Percentiles rank a stretch among this genome's conserved stretches.
Evolutionary conservation across 768 basidiomycete genomes (phyloP).

Genomic region (Pleurotus cornucopiae): DNA sequence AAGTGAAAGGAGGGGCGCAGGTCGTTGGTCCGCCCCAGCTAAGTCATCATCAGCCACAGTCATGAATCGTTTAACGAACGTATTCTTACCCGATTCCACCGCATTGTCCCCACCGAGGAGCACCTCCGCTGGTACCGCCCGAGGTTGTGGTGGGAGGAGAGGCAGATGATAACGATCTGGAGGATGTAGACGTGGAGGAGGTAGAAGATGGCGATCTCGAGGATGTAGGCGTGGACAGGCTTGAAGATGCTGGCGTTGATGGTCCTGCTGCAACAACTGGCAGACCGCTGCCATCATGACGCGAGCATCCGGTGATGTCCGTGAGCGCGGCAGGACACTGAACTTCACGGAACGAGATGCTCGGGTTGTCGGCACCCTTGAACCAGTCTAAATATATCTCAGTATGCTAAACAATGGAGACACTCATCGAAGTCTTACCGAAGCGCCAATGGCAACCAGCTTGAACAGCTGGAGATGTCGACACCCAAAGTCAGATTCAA

Average conservation of each 20-base stretch:
- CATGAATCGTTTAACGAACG: no score
- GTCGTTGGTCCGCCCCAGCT: background rate
- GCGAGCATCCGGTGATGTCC: conserved; percentile 3
- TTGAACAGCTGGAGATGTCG: background rate
- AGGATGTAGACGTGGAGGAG: background rate
- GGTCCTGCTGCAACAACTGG: background rate
- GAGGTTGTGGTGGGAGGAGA: background rate
- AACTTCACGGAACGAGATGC: background rate
- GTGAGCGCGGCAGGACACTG: conserved; percentile 5
- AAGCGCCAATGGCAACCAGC: conserved; percentile 7
- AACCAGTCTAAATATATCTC: conserved; percentile 1
- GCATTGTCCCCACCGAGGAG: background rate
- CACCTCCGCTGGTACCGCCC: background rate
- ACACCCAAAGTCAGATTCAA: background rate
- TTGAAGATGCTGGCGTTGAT: background rate
- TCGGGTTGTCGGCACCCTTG: conserved; percentile 4
- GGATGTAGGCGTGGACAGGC: background rate
- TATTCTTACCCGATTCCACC: conserved; percentile 3
- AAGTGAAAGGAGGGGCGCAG: background rate
- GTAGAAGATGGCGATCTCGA: background rate
- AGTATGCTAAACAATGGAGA: background rate
- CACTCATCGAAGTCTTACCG: background rate
- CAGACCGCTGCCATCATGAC: background rate
- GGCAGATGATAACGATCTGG: background rate
- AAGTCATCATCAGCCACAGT: background rate